Evolutionary conservation across 192 early-diverging fungal genomes (phyloP), one percentile per base, ranked within the genome.

Genomic region (Linnemannia elongata): DNA sequence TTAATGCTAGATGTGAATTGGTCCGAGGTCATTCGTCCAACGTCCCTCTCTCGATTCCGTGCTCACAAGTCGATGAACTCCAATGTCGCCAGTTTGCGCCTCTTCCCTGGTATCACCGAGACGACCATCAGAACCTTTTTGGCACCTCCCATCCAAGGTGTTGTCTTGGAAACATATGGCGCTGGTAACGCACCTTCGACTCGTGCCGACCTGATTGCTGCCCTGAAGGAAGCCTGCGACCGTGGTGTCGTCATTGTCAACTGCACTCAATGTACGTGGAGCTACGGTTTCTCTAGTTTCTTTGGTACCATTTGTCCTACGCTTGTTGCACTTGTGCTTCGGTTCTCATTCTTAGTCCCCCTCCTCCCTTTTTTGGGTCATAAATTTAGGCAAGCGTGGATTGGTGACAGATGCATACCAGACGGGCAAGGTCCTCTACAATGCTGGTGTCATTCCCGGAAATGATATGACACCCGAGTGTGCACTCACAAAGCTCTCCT

Each of bases 241-340:
- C 94, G 97, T 27, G 99, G 99, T 15, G 96, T 99, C 9, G 96
- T 99, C 17, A 97, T 99, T 82, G 97, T 99, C 74, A 99, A 99
- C 82, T 97, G 97, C 72, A 96, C 98, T 17, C 98, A 97, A 89
- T 97, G 95, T 78, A 86, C 54, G 57, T 52, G 55, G 75, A 76
- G 44, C 44, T 35, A 42, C 4, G 9, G 30, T 22, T 44, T 69
- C 66, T 54, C 4, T 35, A 57, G 42, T 72, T 52, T 45, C 44
- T 45, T 45, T 45, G 38, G 8, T 55, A 45, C 10, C 8, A n/a
- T 92, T 89, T 92, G 90, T 52, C 42, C 41, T 33, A 30, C 6
- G 8, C n/a, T 68, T 4, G 38, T 6, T 70, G 27, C 30, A 9
- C 36, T 38, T 15, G 15, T 41, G 30, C 20, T 1, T 18, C 4